These are phyloP conservation scores for Orbilia javanica DNA, from an alignment of 2,329 filamentous ascomycete genomes.

Conservation along the genomic window DNA sequence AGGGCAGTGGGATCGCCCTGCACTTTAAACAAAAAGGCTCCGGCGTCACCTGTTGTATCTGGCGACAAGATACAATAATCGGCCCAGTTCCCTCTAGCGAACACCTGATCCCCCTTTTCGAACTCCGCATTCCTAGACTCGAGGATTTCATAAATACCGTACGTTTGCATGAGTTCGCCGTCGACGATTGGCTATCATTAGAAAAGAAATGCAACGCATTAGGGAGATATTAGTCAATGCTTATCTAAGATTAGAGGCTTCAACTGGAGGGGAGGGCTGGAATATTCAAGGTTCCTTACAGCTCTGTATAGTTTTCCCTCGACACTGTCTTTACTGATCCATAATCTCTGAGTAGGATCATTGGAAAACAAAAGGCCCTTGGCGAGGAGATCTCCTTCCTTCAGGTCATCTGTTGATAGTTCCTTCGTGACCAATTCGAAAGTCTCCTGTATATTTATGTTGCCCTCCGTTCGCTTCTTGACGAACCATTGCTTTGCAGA, in stretches of 20 bases:
- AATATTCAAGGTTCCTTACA: conserved; percentile 3
- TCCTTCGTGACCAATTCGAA: conserved; percentile 32
- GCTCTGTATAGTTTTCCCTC: conserved; percentile 31
- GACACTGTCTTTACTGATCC: conserved; percentile 46
- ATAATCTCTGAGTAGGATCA: conserved; percentile 49
- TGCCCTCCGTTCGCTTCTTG: conserved; percentile 29
- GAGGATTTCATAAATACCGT: conserved; percentile 33
- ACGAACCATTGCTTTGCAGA: conserved; percentile 54
- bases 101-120: conserved; percentile 64
- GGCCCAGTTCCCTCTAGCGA: conserved; percentile 64
- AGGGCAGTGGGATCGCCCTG: conserved; percentile 26
- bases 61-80: conserved; percentile 66
- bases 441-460: conserved; percentile 18
- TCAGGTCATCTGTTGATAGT: conserved; percentile 5
- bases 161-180: conserved; percentile 46
- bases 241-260: not conserved
- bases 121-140: conserved; percentile 34
- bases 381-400: conserved; percentile 42
- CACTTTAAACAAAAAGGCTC: conserved; percentile 30
- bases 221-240: not conserved
- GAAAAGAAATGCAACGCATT: no score
- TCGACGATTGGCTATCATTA: conserved; percentile 42
- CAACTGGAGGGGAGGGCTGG: not conserved
- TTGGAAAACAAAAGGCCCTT: conserved; percentile 54
- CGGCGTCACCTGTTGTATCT: conserved; percentile 42